These are phyloP conservation scores for Ogataea nonfermentans DNA, from an alignment of 805 yeast genomes.

Conservation along the genomic window DNA sequence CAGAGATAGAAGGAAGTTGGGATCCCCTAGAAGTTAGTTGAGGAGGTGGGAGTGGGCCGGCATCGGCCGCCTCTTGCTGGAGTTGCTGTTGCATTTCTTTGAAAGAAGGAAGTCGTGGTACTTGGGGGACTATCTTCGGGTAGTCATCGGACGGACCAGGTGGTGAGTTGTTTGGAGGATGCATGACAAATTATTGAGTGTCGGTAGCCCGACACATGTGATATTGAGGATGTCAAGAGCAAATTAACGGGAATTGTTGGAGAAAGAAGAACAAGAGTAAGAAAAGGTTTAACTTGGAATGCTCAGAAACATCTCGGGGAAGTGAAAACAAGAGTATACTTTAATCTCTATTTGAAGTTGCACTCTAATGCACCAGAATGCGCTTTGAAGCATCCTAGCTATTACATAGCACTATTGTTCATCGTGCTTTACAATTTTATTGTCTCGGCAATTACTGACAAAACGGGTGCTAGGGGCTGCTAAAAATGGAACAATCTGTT, in stretches of 20 bases:
- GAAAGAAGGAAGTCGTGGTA: conserved; percentile 10
- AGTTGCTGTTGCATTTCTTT: conserved; percentile 8
- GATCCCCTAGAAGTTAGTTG: background rate
- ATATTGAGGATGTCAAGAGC: too few relatives aligned
- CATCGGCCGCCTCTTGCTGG: background rate
- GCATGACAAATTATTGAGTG: conserved; percentile 3
- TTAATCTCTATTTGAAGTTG: background rate
- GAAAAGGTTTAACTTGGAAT: background rate
- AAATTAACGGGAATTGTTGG: too few relatives aligned
- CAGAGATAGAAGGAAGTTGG: conserved; percentile 11
- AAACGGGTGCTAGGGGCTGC: conserved; percentile 6
- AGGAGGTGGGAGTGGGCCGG: conserved; percentile 6
- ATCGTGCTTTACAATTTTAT: background rate
- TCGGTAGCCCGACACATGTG: background rate
- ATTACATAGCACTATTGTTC: conserved; percentile 4
- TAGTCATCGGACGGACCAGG: background rate
- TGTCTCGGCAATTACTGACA: conserved; percentile 8
- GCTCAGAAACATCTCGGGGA: conserved; percentile 4
- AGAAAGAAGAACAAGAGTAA: background rate
- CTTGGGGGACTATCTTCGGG: background rate
- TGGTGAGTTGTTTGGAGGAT: conserved; percentile 1
- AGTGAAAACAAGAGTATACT: conserved; percentile 3
- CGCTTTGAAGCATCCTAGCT: conserved; percentile 6
- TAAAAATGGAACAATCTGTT: conserved; percentile 2
- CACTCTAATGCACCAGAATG: conserved; percentile 4